Evolutionary conservation across 441 rosid genomes (phyloP).

Genomic region (California macrophylla): DNA sequence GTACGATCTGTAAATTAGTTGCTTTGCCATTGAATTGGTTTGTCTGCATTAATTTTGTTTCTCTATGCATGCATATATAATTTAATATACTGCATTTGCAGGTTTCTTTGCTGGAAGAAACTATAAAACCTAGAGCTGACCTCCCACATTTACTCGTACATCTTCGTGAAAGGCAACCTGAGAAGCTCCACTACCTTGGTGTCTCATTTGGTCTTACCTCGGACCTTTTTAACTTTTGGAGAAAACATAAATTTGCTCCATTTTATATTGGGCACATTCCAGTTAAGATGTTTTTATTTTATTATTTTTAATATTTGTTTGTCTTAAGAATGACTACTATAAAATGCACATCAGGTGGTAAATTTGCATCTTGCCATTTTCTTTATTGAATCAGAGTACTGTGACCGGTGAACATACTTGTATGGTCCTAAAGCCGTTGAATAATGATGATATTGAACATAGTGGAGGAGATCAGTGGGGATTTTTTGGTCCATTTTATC

Average conservation of each 20-base stretch:
- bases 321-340: neutral
- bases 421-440: constrained; percentile 77
- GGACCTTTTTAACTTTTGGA: constrained; percentile 94
- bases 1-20: neutral
- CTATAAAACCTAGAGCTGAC: constrained; percentile 61
- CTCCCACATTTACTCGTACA: constrained; percentile 87
- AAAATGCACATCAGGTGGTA: too few relatives aligned
- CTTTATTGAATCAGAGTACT: constrained; percentile 45
- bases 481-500: constrained; percentile 83
- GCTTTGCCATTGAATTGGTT: neutral
- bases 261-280: constrained; percentile 78
- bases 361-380: constrained; percentile 17
- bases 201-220: constrained; percentile 96
- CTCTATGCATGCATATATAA: too few relatives aligned
- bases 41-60: neutral
- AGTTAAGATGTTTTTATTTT: constrained; percentile 42
- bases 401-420: constrained; percentile 93
- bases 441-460: constrained; percentile 56
- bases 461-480: constrained; percentile 63
- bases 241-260: constrained; percentile 81
- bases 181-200: constrained; percentile 84
- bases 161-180: constrained; percentile 72
- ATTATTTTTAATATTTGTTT: neutral
- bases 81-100: too few relatives aligned
- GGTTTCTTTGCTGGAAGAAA: constrained; percentile 88